A percentile compares a stretch with the other conserved stretches of the same genome.
Evolutionary conservation across 2,329 filamentous ascomycete genomes (phyloP).

Genomic region (Lithohypha guttulata): DNA sequence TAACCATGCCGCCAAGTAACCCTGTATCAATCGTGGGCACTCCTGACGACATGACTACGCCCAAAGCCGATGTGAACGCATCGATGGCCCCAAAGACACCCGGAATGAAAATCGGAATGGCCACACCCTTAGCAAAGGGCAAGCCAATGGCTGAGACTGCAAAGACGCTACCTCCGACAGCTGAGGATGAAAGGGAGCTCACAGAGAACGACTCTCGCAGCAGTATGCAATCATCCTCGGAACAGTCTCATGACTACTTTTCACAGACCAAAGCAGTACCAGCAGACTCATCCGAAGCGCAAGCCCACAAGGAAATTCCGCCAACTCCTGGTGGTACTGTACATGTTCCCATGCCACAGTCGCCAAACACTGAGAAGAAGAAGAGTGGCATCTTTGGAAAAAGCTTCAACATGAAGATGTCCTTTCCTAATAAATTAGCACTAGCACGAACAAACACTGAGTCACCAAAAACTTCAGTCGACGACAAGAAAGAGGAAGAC

Average conservation of each 20-base stretch:
- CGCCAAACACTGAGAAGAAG: conserved; percentile 50
- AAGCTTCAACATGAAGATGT: conserved; percentile 59
- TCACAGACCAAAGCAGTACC: conserved; percentile 43
- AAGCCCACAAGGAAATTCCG: conserved; percentile 36
- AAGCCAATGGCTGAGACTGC: conserved; percentile 24
- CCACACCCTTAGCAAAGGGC: conserved; percentile 47
- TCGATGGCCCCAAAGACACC: conserved; percentile 59
- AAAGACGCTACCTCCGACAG: conserved; percentile 27
- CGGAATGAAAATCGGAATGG: conserved; percentile 66
- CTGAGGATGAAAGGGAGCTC: conserved; percentile 18
- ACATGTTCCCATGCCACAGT: conserved; percentile 37
- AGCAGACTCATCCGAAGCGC: conserved; percentile 26
- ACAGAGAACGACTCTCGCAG: conserved; percentile 11
- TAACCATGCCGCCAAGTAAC: conserved; percentile 14
- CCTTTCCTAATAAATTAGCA: conserved; percentile 67
- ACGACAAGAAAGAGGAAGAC: conserved; percentile 61
- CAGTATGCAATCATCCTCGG: conserved; percentile 20
- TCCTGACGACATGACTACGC: conserved; percentile 36
- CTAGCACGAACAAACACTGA: conserved; percentile 57
- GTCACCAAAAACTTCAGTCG: conserved; percentile 49
- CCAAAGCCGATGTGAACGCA: conserved; percentile 52
- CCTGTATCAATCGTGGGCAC: conserved; percentile 12
- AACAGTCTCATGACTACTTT: conserved; percentile 55
- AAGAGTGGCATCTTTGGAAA: conserved; percentile 63
- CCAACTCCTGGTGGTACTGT: conserved; percentile 35